phyloP scores from a whole-genome alignment of 345 rosid genomes.

The Ceriops zippeliana region DNA sequence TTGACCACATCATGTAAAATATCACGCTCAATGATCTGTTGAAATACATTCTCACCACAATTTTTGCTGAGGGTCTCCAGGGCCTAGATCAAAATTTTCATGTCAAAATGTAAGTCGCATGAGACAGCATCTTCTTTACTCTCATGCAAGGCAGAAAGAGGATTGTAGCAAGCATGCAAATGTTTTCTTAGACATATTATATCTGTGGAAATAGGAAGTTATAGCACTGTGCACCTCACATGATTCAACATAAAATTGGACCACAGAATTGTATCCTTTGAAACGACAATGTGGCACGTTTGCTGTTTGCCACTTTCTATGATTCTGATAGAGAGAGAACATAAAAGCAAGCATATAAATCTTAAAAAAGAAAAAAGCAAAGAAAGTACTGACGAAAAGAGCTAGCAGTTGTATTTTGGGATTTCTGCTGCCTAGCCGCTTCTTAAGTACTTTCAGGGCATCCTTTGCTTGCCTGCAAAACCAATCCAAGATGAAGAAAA shows the following conservation, averaged over 20 bases:
- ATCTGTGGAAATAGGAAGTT: too few relatives aligned
- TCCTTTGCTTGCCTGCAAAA: slow-evolving; percentile 81
- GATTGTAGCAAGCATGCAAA: too few relatives aligned
- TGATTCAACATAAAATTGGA: neutral
- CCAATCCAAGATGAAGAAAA: slow-evolving; percentile 4
- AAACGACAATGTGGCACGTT: neutral
- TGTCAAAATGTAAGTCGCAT: neutral
- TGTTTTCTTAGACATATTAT: too few relatives aligned
- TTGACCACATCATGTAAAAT: slow-evolving; percentile 94
- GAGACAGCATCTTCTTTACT: slow-evolving; percentile 2
- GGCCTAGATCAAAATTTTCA: slow-evolving; percentile 43
- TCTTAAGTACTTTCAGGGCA: slow-evolving; percentile 88
- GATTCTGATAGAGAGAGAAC: neutral
- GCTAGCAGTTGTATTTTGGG: slow-evolving; percentile 84
- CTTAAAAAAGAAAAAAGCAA: neutral
- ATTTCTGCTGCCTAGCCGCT: slow-evolving; percentile 77
- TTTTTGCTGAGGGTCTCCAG: slow-evolving; percentile 95
- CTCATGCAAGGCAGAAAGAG: neutral
- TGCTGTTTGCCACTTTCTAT: neutral
- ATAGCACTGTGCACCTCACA: too few relatives aligned
- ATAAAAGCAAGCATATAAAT: slow-evolving; percentile 8
- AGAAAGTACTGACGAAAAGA: slow-evolving; percentile 60
- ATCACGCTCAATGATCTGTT: slow-evolving; percentile 85
- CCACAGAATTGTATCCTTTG: neutral
- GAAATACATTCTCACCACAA: slow-evolving; percentile 81